Base-by-base conservation (phyloP, 352 stramenopile genomes). In the Albugo candida region DNA sequence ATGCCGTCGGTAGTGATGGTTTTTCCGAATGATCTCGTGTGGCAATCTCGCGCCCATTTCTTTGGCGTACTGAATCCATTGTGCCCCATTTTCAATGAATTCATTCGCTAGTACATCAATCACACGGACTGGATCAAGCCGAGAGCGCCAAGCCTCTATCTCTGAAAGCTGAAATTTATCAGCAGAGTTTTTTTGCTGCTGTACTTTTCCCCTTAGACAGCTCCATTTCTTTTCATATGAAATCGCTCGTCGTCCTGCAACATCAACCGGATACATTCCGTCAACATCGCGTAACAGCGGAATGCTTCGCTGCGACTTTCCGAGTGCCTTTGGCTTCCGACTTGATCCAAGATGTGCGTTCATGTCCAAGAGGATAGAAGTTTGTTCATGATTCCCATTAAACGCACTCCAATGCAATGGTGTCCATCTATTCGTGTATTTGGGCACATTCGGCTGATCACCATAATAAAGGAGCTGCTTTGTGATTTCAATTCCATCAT, bases 381-480 rank as follows among this genome's bases (percentile, higher is more conserved):
- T 62, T 47, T 77, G 55, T 36, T 85, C 72, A 45, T 82, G 65
- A 52, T 80, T 78, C 21, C 75, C 75, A 16, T 83, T 67, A 59
- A 80, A 88, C 36, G 71, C 70, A n/a, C 51, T 58, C 72, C 75
- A 85, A 56, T 83, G 72, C 11, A 85, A 52, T 21, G 72, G 64
- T 38, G 72, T 83, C 75, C 75, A 87, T 36, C 75, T 60, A 49
- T 80, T 77, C 18, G 61, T 65, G 24, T 56, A 60, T 52, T 87
- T 87, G 36, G 66, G 58, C 12, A 81, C 27, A 45, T 87, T 87
- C 1, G 67, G 67, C 43, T 83, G 74, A 51, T 83, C 73, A 20
- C 74, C 74, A 27, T 73, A 70, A 14, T 59, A 35, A 12, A 87
- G 54, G 45, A 87, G 59, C 41, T 67, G 51, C n/a, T 48, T 53